Conservation (phyloP, 169 alveolate genomes). For the Plasmodium relictum region DNA sequence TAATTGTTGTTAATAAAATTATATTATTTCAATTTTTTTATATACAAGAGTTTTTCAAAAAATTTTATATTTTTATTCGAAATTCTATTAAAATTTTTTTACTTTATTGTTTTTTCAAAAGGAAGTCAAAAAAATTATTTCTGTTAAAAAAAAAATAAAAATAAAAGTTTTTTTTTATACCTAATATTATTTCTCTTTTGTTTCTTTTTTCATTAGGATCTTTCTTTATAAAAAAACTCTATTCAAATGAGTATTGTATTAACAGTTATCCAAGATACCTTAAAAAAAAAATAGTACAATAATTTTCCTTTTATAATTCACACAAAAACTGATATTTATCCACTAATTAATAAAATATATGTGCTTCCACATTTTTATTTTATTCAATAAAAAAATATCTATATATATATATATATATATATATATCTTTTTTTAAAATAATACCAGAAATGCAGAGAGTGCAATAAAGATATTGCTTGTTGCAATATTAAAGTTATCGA, state of each 20-base stretch:
- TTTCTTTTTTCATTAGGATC: too few species aligned
- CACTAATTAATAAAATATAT: neutral
- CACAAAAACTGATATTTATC: neutral
- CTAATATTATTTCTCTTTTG: too few species aligned
- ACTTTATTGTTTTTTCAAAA: too few species aligned
- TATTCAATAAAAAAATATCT: neutral
- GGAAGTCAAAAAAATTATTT: too few species aligned
- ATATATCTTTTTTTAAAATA: conserved; percentile 5
- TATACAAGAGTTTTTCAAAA: too few species aligned
- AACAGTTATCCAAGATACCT: conserved; percentile 74
- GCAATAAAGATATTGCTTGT: conserved; percentile 58
- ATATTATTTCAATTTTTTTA: too few species aligned
- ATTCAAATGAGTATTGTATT: conserved; percentile 40
- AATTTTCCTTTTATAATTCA: neutral
- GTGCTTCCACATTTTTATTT: neutral
- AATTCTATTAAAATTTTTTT: too few species aligned
- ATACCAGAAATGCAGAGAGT: conserved; percentile 75
- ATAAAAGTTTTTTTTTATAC: too few species aligned
- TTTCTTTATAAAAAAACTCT: too few species aligned
- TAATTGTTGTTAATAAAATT: too few species aligned
- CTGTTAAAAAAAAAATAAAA: too few species aligned
- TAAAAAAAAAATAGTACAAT: conserved; percentile 17
- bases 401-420: conserved; percentile 3
- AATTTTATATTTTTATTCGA: too few species aligned
- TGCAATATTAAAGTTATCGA: conserved; percentile 71